phyloP scores from a whole-genome alignment of 176 grass and related monocot genomes.

The Pharus latifolius region DNA sequence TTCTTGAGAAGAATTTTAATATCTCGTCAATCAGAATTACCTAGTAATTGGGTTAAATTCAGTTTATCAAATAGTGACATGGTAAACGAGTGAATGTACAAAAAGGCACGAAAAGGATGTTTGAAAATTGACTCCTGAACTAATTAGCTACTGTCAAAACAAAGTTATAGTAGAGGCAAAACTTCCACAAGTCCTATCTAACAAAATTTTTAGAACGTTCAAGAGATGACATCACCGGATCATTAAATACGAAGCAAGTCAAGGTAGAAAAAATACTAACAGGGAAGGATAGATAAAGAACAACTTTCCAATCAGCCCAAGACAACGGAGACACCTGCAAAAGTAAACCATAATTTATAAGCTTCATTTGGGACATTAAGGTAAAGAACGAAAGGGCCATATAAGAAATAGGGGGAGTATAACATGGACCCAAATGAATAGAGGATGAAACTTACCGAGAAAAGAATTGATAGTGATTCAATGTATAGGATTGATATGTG shows the following conservation, averaged over 20 bases:
- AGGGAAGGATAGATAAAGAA: slow-evolving; percentile 91
- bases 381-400: not conserved
- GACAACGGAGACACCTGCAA: slow-evolving; percentile 90
- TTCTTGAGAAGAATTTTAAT: slow-evolving; percentile 67
- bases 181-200: not conserved
- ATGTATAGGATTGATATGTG: slow-evolving; percentile 75
- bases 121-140: not conserved
- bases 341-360: slow-evolving; percentile 1
- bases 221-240: not conserved
- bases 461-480: slow-evolving; percentile 83
- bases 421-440: not conserved
- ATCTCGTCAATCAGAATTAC: slow-evolving; percentile 70
- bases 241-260: not conserved
- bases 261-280: slow-evolving; percentile 53
- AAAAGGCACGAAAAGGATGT: not conserved
- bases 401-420: not conserved
- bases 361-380: not conserved
- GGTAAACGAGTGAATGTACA: not conserved
- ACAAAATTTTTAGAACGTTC: not conserved
- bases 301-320: slow-evolving; percentile 82
- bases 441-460: slow-evolving; percentile 61
- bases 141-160: not conserved
- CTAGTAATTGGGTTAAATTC: slow-evolving; percentile 18
- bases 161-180: not conserved
- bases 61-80: not conserved